Evolutionary conservation across 768 basidiomycete genomes (phyloP).

Genomic region (Suillus luteus): DNA sequence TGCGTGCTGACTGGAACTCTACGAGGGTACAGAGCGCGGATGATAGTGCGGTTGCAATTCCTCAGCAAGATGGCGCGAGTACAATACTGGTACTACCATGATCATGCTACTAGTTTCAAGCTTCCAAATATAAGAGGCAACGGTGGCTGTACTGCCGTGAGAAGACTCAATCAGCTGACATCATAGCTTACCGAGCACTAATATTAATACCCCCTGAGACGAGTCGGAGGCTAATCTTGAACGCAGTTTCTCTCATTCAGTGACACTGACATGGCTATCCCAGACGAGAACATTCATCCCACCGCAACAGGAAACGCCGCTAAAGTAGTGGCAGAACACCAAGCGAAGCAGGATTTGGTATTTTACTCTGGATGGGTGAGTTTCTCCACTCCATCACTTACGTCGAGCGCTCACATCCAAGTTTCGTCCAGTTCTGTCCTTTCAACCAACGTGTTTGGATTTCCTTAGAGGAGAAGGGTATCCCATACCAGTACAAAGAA

Average conservation of each 20-base stretch:
- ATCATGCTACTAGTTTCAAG: not conserved
- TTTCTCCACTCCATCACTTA: not conserved
- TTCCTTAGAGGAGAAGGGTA: constrained; percentile 61
- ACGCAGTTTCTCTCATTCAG: not conserved
- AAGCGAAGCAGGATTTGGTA: constrained; percentile 52
- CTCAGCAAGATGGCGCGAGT: constrained; percentile 6
- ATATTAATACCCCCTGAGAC: constrained; percentile 9
- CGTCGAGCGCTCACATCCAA: not conserved
- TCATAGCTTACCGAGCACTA: constrained; percentile 6
- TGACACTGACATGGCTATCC: constrained; percentile 33
- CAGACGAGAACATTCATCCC: constrained; percentile 58
- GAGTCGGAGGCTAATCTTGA: not conserved
- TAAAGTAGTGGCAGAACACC: constrained; percentile 52
- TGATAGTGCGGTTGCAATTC: constrained; percentile 14
- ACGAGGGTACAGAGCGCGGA: constrained; percentile 15
- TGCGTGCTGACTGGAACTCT: constrained; percentile 41
- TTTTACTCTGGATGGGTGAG: constrained; percentile 65
- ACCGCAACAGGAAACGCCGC: constrained; percentile 59
- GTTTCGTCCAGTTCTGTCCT: constrained; percentile 48
- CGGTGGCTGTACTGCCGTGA: not conserved
- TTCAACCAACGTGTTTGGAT: constrained; percentile 68
- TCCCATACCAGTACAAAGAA: constrained; percentile 69
- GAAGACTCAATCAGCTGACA: constrained; percentile 1
- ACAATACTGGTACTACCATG: constrained; percentile 25
- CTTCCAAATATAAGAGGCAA: not conserved